Evolutionary conservation across 2,329 filamentous ascomycete genomes (phyloP), one percentile per base, ranked within the genome.

Genomic region (Epichloe uncinata): DNA sequence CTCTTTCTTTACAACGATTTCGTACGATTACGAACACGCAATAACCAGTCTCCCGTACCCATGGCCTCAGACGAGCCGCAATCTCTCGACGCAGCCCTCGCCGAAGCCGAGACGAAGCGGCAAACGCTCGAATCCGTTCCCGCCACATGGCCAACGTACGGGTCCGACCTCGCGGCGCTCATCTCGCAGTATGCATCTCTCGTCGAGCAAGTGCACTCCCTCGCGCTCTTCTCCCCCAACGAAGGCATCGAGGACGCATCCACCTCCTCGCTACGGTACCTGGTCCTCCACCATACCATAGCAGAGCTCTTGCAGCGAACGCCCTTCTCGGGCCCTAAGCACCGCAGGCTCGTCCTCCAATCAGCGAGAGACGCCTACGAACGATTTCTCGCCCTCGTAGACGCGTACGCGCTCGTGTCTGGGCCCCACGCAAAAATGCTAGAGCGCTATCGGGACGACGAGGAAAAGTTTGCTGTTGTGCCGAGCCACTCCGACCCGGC

Each of bases 191-290:
- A 95, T 68, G 74, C 85, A 60, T 74, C 85, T 64, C 90, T 86
- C 65, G 73, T 84, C 52, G 72, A 78, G 52, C 78, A 86, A 50
- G 79, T 87, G 55, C 73, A 79, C 56, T 75, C 80, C 52, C 73
- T 93, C 26, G 84, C 86, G 0, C 73, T 98, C 48, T 97, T 97
- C 75, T 95, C 88, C 57, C 82, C 82, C 36, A 98, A 98, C 67
- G 93, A 98, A 66, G 77, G 79, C 1, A 68, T 91, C 38, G 93
- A 98, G 54, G 93, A 98, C 68, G 71, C 96, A 34, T 73, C 86
- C 13, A 94, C 91, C 1, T 75, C 77, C n/a, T 84, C 95, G 60
- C 70, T 98, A 34, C 87, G 88, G 69, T 95, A 91, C 65, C 76
- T 98, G 53, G 76, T 88, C 20, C 78, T 90, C 54, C 77, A 85